These are phyloP conservation scores for Telopea speciosissima DNA, from an alignment of 177 flowering plant species.

Conservation along the genomic window DNA sequence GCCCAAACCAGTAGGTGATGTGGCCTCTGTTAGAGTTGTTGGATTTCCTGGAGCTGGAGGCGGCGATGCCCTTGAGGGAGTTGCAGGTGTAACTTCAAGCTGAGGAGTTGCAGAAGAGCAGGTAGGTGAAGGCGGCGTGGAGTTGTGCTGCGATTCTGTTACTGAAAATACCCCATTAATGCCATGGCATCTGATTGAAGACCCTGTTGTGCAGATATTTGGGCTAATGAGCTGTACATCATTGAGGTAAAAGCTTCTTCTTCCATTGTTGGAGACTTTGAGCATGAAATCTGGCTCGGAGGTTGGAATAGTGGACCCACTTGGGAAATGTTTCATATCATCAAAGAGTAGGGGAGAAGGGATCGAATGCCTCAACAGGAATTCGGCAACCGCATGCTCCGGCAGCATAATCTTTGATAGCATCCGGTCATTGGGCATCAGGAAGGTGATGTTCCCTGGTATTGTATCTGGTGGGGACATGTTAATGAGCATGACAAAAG, in stretches of 20 bases:
- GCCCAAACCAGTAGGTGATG: constrained; percentile 9
- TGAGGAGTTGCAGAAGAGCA: constrained; percentile 1
- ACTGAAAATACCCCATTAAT: constrained; percentile 43
- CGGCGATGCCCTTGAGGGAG: constrained; percentile 2
- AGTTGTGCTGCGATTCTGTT: constrained; percentile 8
- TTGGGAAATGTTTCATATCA: constrained; percentile 46
- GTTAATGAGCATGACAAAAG: constrained; percentile 65
- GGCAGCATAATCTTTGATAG: constrained; percentile 33
- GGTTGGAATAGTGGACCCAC: constrained; percentile 57
- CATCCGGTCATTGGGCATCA: constrained; percentile 71
- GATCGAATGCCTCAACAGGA: constrained; percentile 64
- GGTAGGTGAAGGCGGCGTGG: constrained; percentile 8
- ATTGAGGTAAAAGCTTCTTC: constrained; percentile 44
- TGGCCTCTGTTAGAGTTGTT: constrained; percentile 4
- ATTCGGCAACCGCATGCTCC: constrained; percentile 29
- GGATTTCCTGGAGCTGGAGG: constrained; percentile 12
- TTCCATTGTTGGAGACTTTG: constrained; percentile 43
- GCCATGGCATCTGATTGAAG: constrained; percentile 77
- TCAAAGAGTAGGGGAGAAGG: constrained; percentile 64
- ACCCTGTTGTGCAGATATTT: constrained; percentile 52
- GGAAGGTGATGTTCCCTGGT: constrained; percentile 53
- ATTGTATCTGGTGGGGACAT: constrained; percentile 41
- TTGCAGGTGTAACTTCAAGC: constrained; percentile 5
- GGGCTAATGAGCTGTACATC: constrained; percentile 55
- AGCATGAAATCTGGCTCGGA: constrained; percentile 33